Evolutionary conservation across 2,329 filamentous ascomycete genomes (phyloP).

Genomic region (Phyllosticta citribraziliensis): DNA sequence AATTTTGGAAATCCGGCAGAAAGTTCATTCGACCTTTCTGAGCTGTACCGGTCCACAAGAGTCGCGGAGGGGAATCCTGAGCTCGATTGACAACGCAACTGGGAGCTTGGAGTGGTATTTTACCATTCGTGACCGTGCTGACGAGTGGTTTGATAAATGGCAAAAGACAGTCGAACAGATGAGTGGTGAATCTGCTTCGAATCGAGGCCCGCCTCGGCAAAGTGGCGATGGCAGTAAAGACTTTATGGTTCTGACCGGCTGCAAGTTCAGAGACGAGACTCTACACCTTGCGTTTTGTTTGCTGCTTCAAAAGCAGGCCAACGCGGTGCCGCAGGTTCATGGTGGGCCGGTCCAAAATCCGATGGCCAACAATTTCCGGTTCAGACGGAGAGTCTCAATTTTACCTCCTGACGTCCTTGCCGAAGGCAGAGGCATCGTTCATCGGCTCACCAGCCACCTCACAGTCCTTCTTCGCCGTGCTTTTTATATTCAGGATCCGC

Average conservation of each 20-base stretch:
- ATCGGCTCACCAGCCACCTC: not conserved
- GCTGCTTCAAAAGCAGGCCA: not conserved
- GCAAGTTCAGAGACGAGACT: conserved; percentile 8
- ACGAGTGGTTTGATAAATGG: conserved; percentile 3
- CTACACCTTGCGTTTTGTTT: conserved; percentile 6
- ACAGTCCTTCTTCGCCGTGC: conserved; percentile 3
- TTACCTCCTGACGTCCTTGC: not conserved
- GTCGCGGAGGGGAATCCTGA: not conserved
- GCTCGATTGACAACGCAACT: not conserved
- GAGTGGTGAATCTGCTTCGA: not conserved
- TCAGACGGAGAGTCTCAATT: not conserved
- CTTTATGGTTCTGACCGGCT: not conserved
- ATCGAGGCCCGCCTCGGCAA: not conserved
- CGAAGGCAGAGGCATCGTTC: conserved; percentile 6
- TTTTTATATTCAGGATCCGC: conserved; percentile 1
- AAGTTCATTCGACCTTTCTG: conserved; percentile 1
- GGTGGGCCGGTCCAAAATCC: not conserved
- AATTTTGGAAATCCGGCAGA: conserved; percentile 1
- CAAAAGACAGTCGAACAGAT: not conserved
- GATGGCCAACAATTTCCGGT: not conserved
- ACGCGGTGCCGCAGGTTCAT: not conserved
- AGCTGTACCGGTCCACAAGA: not conserved
- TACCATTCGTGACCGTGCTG: not conserved
- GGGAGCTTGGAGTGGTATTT: conserved; percentile 6
- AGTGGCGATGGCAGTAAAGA: not conserved